Evolutionary conservation across 495 filamentous ascomycete genomes (phyloP).

Genomic region (Annulohypoxylon nitens): DNA sequence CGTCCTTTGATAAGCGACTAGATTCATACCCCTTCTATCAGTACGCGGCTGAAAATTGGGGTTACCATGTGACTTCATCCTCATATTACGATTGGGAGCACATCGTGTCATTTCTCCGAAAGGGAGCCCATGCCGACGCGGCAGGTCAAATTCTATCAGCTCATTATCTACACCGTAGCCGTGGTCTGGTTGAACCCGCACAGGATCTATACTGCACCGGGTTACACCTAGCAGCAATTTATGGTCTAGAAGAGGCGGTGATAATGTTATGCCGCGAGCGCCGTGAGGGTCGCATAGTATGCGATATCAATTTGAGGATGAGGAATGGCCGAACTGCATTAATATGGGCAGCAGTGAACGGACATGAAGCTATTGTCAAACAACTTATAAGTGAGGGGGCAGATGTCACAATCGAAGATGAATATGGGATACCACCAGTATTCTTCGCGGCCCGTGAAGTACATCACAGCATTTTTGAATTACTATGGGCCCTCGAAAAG

Average conservation of each 20-base stretch:
- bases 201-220: too few relatives aligned
- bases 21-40: background rate
- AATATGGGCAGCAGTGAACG: background rate
- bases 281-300: background rate
- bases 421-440: background rate
- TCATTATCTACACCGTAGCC: too few relatives aligned
- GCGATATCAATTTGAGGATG: background rate
- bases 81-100: background rate
- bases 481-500: too few relatives aligned
- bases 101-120: background rate
- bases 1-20: background rate
- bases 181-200: too few relatives aligned
- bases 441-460: background rate
- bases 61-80: background rate
- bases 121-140: background rate
- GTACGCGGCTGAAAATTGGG: background rate
- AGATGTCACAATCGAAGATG: background rate
- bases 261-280: background rate
- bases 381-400: background rate
- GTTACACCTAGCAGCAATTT: background rate
- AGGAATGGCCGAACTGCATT: background rate
- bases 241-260: background rate
- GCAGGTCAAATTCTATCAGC: too few relatives aligned
- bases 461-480: too few relatives aligned
- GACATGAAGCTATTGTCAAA: background rate